Evolutionary conservation across 1,284 basidiomycete genomes (phyloP).

Genomic region (Violaceomyces palustris): DNA sequence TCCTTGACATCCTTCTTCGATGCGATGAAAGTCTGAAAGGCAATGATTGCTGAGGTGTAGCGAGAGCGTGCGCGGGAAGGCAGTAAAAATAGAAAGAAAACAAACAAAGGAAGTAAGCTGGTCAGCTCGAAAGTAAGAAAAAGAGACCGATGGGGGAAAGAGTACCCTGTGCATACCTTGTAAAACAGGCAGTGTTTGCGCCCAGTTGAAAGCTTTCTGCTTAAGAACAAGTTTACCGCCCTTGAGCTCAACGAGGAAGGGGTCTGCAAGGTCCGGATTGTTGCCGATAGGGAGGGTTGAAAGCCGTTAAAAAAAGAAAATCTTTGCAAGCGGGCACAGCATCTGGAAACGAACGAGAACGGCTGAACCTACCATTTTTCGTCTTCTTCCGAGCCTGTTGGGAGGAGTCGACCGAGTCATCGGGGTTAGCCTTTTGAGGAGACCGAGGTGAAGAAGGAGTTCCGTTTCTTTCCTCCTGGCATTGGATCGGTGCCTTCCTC

Average conservation of each 20-base stretch:
- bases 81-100: not conserved
- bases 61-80: not conserved
- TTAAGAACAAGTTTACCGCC: constrained; percentile 69
- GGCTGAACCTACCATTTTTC: not conserved
- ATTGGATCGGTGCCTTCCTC: too few relatives aligned
- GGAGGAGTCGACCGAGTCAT: not conserved
- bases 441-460: too few relatives aligned
- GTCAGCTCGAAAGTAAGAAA: too few relatives aligned
- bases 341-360: constrained; percentile 5
- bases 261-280: not conserved
- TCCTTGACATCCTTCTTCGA: constrained; percentile 52
- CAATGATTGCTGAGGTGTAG: constrained; percentile 24
- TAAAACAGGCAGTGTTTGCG: constrained; percentile 73
- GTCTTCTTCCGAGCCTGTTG: not conserved
- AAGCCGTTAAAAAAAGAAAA: not conserved
- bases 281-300: too few relatives aligned
- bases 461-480: too few relatives aligned
- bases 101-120: not conserved
- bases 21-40: constrained; percentile 33
- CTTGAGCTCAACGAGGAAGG: constrained; percentile 50
- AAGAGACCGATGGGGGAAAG: not conserved
- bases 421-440: constrained; percentile 3
- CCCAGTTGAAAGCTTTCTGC: constrained; percentile 70
- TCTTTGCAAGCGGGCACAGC: not conserved
- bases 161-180: constrained; percentile 59